These are phyloP conservation scores for Colletotrichum brevisporum DNA, from an alignment of 2,329 filamentous ascomycete species.

Conservation along the genomic window DNA sequence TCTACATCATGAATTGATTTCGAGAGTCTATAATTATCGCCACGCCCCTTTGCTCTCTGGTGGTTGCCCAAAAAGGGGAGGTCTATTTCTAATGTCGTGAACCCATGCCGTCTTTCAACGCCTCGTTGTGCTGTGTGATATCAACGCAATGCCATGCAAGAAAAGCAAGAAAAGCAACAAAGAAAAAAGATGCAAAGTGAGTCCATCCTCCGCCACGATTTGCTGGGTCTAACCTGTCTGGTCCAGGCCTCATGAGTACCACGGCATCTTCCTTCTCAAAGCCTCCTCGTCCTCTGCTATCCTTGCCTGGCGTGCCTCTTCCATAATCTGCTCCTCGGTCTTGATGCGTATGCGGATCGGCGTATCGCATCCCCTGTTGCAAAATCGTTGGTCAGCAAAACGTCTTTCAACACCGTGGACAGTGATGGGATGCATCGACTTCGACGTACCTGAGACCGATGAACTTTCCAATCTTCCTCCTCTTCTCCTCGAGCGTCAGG, in stretches of 20 bases:
- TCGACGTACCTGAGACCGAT: slow-evolving; percentile 76
- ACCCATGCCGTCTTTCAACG: slow-evolving; percentile 24
- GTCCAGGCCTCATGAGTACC: slow-evolving; percentile 45
- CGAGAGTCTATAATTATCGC: slow-evolving; percentile 7
- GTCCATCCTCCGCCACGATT: neutral
- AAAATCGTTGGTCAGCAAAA: slow-evolving; percentile 5
- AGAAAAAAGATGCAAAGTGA: neutral
- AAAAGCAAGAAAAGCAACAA: slow-evolving; percentile 18
- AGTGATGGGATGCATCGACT: slow-evolving; percentile 32
- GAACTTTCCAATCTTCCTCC: slow-evolving; percentile 79
- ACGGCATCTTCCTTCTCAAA: slow-evolving; percentile 61
- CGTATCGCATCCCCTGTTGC: slow-evolving; percentile 38
- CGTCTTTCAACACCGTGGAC: neutral
- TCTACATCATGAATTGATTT: slow-evolving; percentile 30
- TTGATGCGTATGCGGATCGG: slow-evolving; percentile 46
- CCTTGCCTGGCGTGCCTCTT: slow-evolving; percentile 57
- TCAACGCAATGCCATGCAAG: slow-evolving; percentile 40
- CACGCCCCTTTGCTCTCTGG: neutral
- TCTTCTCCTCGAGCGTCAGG: slow-evolving; percentile 75
- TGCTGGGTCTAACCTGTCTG: too few species aligned
- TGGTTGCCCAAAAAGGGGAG: neutral
- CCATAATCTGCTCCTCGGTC: slow-evolving; percentile 64
- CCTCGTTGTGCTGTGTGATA: slow-evolving; percentile 36
- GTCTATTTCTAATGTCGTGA: slow-evolving; percentile 26
- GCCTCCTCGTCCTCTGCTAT: slow-evolving; percentile 61